Evolutionary conservation across 345 rosid species (phyloP).

Genomic region (Cardiospermum halicacabum): DNA sequence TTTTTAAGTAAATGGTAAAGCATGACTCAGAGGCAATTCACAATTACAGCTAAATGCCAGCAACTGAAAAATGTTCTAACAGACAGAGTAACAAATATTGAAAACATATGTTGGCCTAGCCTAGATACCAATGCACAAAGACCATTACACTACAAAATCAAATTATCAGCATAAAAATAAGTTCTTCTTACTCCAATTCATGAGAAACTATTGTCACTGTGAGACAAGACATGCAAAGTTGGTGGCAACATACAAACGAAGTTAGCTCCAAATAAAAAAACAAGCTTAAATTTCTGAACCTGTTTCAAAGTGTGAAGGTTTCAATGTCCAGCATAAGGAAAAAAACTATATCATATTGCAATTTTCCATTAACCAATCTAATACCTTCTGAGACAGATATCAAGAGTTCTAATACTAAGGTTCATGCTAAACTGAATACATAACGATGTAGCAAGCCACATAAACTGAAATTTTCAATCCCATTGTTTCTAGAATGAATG

Average conservation of each 20-base stretch:
- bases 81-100: background rate
- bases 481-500: background rate
- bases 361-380: background rate
- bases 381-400: background rate
- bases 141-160: background rate
- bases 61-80: background rate
- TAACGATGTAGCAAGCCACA: background rate
- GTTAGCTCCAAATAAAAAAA: background rate
- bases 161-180: background rate
- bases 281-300: background rate
- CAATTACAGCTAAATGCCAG: background rate
- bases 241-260: background rate
- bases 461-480: background rate
- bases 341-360: background rate
- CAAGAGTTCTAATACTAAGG: background rate
- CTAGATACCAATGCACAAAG: background rate
- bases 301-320: background rate
- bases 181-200: too few species aligned
- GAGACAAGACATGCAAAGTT: background rate
- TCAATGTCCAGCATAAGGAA: background rate
- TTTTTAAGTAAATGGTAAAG: slow-evolving; percentile 14
- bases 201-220: background rate
- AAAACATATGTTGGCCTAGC: background rate
- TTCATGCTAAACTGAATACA: background rate
- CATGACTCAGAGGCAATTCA: slow-evolving; percentile 6